A percentile compares a stretch with the other conserved stretches of the same genome.
These are phyloP conservation scores for Ceratobasidium sp. DNA, from an alignment of 1,284 basidiomycete species.

Conservation along the genomic window DNA sequence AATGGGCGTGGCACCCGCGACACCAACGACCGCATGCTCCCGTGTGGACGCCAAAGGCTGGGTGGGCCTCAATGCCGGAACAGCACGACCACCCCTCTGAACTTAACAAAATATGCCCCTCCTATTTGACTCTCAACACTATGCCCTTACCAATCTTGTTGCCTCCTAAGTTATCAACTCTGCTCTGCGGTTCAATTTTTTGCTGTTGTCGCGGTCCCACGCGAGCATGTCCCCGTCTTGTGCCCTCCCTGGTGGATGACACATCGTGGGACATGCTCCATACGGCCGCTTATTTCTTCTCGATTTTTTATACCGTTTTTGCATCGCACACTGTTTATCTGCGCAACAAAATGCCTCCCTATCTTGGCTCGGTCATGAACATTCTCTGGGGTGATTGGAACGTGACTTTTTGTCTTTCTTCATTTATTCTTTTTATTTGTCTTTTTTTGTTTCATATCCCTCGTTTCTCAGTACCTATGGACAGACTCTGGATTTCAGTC, in stretches of 20 bases:
- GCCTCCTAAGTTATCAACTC: slow-evolving; percentile 42
- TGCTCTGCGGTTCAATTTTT: slow-evolving; percentile 28
- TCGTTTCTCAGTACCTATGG: slow-evolving; percentile 41
- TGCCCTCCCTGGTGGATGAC: slow-evolving; percentile 37
- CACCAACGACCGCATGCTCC: slow-evolving; percentile 82
- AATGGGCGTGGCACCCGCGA: slow-evolving; percentile 66
- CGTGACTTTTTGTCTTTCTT: slow-evolving; percentile 48
- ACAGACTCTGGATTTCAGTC: slow-evolving; percentile 45
- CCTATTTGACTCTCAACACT: slow-evolving; percentile 5
- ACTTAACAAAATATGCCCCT: slow-evolving; percentile 15
- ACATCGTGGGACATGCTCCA: slow-evolving; percentile 19
- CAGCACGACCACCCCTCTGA: slow-evolving; percentile 41
- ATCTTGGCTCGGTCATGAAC: slow-evolving; percentile 29
- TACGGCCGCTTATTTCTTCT: neutral
- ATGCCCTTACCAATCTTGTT: slow-evolving; percentile 29
- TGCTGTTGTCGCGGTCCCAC: neutral
- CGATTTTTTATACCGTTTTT: slow-evolving; percentile 16
- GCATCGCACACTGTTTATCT: slow-evolving; percentile 29
- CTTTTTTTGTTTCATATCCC: slow-evolving; percentile 45
- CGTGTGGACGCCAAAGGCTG: slow-evolving; percentile 82
- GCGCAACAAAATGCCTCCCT: slow-evolving; percentile 28
- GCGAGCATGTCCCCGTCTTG: slow-evolving; percentile 22
- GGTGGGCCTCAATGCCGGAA: slow-evolving; percentile 63
- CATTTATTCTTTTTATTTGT: slow-evolving; percentile 48
- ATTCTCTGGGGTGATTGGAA: slow-evolving; percentile 30